Base-by-base conservation (phyloP, 495 filamentous ascomycete genomes). In the Penicillium verhagenii region DNA sequence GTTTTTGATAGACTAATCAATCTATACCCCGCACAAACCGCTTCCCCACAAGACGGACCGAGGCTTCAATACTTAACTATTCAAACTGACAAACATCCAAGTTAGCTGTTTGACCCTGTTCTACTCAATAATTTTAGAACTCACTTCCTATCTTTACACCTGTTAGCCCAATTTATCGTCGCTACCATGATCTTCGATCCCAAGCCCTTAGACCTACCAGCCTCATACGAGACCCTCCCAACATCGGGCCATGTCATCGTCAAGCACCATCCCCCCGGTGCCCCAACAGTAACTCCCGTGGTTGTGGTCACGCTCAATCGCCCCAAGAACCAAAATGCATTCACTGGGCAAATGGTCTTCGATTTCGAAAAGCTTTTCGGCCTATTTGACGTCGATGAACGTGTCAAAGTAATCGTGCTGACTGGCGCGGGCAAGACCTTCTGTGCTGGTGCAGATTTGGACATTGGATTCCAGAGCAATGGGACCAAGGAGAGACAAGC, bases 401-500 rank as follows among this genome's bases (percentile, higher is more conserved):
- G 79, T 14, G 82, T 87, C 24, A 82, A 81, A 52, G 77, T 74
- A 10, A 67, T 86, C 29, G 76, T 86, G 6, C 57, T 87, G 11
- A 85, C 85, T 0, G 82, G 83, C 33, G 62, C 71, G n/a, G 83
- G 83, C 19, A 72, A 72, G 51, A 81, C 81, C 25, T 88, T 86
- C 68, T 87, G 84, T 60, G 83, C 83, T 8, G 84, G 85, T n/a
- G 82, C 82, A 23, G 85, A 87, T 67, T 65, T 86, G n/a, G 77
- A 83, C n/a, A 69, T 70, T 29, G 81, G 76, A 5, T 77, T 83
- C 57, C 44, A 37, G 63, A 79, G 56, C 11, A 60, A 56, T 8
- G 37, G 47, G 1, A 46, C 33, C 3, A 26, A 47, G 24, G 70
- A 79, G 54, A 61, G 69, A 63, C 55, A 64, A 39, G 37, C 58